Percentiles rank a stretch among this genome's conserved stretches.
phyloP scores from a whole-genome alignment of 2,329 filamentous ascomycete species.

The Ascochyta pisi region DNA sequence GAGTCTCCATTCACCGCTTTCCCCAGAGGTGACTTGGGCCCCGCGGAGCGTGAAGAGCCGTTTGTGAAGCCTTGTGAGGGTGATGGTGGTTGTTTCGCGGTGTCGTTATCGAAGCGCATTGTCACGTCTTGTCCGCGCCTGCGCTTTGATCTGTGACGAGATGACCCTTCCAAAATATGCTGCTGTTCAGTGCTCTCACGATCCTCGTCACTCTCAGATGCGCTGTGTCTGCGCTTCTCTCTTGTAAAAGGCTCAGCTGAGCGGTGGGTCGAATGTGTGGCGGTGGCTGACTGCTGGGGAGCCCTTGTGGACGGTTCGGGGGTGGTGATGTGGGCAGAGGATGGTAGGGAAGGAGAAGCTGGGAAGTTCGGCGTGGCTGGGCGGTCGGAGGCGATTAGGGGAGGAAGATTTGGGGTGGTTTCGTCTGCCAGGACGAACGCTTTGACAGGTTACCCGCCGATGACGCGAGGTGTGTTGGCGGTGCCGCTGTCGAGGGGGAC shows the following conservation, averaged over 20 bases:
- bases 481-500: conserved; percentile 30
- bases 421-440: conserved; percentile 76
- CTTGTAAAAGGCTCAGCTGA: conserved; percentile 21
- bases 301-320: conserved; percentile 24
- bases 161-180: conserved; percentile 38
- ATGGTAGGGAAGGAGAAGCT: conserved; percentile 53
- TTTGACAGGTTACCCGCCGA: conserved; percentile 42
- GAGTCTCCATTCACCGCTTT: conserved; percentile 52
- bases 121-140: conserved; percentile 51
- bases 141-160: conserved; percentile 52
- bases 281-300: conserved; percentile 23
- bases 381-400: conserved; percentile 72
- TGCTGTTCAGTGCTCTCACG: conserved; percentile 28
- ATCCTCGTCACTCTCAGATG: conserved; percentile 38
- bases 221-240: conserved; percentile 44
- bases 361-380: conserved; percentile 64
- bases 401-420: conserved; percentile 60
- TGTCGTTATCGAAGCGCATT: conserved; percentile 54
- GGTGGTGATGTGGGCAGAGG: conserved; percentile 43
- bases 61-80: conserved; percentile 48
- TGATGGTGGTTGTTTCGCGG: conserved; percentile 46
- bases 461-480: conserved; percentile 35
- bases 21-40: conserved; percentile 41
- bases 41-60: conserved; percentile 48
- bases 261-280: conserved; percentile 21